These are phyloP conservation scores for Botrytis fragariae DNA, from an alignment of 2,329 filamentous ascomycete species.

Conservation along the genomic window DNA sequence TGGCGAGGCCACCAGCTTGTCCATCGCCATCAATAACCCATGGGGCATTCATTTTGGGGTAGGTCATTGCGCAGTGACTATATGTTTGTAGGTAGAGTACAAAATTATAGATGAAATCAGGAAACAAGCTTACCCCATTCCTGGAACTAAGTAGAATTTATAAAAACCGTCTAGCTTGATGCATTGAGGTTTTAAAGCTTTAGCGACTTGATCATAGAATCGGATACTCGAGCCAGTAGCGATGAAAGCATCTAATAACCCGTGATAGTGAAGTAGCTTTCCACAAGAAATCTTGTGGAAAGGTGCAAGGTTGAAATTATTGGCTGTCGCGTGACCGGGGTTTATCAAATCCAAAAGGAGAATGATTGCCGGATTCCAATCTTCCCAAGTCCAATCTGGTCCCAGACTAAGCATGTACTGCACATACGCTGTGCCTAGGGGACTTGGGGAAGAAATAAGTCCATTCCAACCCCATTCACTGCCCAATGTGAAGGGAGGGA, in stretches of 20 bases:
- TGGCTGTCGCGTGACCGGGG: background rate
- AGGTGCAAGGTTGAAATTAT: background rate
- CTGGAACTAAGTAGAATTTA: too few relatives aligned
- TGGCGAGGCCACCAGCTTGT: slow-evolving; percentile 36
- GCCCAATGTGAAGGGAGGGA: background rate
- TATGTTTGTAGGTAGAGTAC: too few relatives aligned
- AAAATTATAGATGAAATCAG: too few relatives aligned
- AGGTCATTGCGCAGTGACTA: background rate
- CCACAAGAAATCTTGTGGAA: background rate
- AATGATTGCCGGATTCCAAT: background rate
- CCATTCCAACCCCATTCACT: background rate
- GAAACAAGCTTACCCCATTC: too few relatives aligned
- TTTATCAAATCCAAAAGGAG: background rate
- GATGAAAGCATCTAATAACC: background rate
- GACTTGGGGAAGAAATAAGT: background rate
- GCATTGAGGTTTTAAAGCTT: too few relatives aligned
- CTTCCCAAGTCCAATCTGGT: background rate
- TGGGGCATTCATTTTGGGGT: slow-evolving; percentile 35
- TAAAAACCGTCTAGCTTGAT: too few relatives aligned
- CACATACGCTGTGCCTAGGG: background rate
- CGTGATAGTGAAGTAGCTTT: background rate
- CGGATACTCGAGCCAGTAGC: too few relatives aligned
- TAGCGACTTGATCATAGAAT: too few relatives aligned
- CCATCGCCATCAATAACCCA: slow-evolving; percentile 42
- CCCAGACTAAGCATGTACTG: background rate